Conservation (phyloP, 2,329 filamentous ascomycete species). For the Thelonectria discophora region DNA sequence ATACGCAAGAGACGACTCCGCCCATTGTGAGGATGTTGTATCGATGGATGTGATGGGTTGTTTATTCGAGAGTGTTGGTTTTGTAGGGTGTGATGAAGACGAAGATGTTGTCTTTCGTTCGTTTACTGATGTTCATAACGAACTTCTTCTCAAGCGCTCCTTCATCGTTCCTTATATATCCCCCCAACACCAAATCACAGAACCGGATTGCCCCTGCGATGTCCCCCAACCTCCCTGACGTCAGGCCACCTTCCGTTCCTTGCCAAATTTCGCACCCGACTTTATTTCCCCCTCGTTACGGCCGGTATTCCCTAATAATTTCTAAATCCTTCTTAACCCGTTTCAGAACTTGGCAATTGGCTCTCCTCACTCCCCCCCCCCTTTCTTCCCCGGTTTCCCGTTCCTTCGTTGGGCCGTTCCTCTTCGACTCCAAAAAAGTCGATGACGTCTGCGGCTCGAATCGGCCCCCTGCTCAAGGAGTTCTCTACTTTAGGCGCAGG, state of each 20-base stretch:
- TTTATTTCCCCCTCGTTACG: neutral
- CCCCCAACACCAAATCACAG: neutral
- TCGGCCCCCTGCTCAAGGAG: too few species aligned
- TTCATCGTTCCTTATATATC: neutral
- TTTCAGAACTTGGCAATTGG: neutral
- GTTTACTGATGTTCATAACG: slow-evolving; percentile 9
- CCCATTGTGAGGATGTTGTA: slow-evolving; percentile 66
- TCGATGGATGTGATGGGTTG: slow-evolving; percentile 21
- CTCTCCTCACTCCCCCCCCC: too few species aligned
- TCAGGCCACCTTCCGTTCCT: slow-evolving; percentile 5
- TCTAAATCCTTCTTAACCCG: too few species aligned
- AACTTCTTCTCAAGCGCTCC: neutral
- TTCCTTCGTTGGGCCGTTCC: too few species aligned
- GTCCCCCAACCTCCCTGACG: slow-evolving; percentile 8
- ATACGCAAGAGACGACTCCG: slow-evolving; percentile 84
- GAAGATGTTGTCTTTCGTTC: neutral
- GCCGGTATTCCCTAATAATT: too few species aligned
- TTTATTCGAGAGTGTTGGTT: slow-evolving; percentile 28
- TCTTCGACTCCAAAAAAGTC: neutral
- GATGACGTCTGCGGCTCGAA: slow-evolving; percentile 25
- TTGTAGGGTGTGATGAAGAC: neutral
- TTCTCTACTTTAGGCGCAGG: neutral
- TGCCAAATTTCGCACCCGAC: too few species aligned
- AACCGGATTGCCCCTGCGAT: neutral
- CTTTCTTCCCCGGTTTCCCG: too few species aligned